Evolutionary conservation across 352 stramenopile species (phyloP).

Genomic region (Elongisporangium undulatum): DNA sequence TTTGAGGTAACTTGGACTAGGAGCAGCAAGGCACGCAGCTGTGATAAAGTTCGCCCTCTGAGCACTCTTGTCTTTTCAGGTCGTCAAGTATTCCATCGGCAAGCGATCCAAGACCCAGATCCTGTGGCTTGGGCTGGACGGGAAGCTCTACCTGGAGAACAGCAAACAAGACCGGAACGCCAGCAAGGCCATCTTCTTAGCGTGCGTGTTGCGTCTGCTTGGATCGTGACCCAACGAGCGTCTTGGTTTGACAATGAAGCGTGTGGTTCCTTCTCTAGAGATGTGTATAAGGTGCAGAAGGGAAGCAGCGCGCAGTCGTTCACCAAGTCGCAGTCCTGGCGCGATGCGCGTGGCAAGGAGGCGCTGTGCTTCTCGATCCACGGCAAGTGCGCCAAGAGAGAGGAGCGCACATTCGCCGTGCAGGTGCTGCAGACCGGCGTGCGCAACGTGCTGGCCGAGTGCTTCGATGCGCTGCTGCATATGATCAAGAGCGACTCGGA

Average conservation of each 20-base stretch:
- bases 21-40: background rate
- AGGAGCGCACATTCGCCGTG: conserved; percentile 39
- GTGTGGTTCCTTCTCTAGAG: conserved; percentile 11
- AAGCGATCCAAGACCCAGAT: conserved; percentile 42
- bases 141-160: conserved; percentile 33
- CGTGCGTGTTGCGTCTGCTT: conserved; percentile 30
- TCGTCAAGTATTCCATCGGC: conserved; percentile 41
- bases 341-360: conserved; percentile 34
- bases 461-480: conserved; percentile 32
- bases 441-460: conserved; percentile 45
- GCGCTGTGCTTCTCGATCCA: conserved; percentile 49
- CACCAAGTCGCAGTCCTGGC: conserved; percentile 45
- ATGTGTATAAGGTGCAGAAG: conserved; percentile 39
- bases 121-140: conserved; percentile 42
- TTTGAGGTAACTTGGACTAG: conserved; percentile 25
- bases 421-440: conserved; percentile 39
- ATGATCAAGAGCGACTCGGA: conserved; percentile 43
- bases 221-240: too few relatives aligned
- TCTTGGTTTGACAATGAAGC: too few relatives aligned
- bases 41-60: too few relatives aligned
- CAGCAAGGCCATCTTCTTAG: conserved; percentile 34
- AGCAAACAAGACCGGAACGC: conserved; percentile 41
- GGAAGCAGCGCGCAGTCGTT: conserved; percentile 39
- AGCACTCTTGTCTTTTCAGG: conserved; percentile 4
- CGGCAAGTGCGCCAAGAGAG: conserved; percentile 18